Percentiles rank a stretch among this genome's conserved stretches.
Evolutionary conservation across 1,284 basidiomycete species (phyloP).

Genomic region (Leccinum cinnamomeum): DNA sequence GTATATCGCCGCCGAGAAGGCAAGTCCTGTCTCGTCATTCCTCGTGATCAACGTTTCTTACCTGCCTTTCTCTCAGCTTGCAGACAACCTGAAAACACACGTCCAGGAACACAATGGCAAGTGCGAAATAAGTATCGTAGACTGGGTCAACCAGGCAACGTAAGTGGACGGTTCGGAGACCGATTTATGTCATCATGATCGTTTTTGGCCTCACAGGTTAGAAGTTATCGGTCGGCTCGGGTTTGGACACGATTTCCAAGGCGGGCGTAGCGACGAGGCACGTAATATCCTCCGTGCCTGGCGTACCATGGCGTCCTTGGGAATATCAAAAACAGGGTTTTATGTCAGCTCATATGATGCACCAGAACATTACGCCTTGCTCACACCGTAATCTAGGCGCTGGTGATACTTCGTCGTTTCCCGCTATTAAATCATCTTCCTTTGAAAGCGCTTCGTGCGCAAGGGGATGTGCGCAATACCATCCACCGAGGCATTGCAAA

Average conservation of each 20-base stretch:
- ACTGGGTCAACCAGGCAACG: constrained; percentile 13
- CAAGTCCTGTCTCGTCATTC: neutral
- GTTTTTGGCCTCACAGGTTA: neutral
- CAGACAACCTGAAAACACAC: constrained; percentile 7
- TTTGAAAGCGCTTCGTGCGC: constrained; percentile 7
- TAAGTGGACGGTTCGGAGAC: neutral
- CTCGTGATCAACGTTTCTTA: neutral
- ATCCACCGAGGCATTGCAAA: constrained; percentile 7
- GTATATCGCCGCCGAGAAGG: constrained; percentile 1
- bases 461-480: constrained; percentile 7
- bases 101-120: constrained; percentile 2
- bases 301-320: constrained; percentile 8
- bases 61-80: neutral
- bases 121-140: constrained; percentile 9
- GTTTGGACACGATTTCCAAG: constrained; percentile 12
- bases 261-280: constrained; percentile 1
- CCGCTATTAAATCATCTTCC: constrained; percentile 5
- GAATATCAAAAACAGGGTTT: neutral
- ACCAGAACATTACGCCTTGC: neutral
- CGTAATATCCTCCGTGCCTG: constrained; percentile 6
- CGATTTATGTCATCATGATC: neutral
- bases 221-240: constrained; percentile 11
- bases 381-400: neutral
- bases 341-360: neutral
- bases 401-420: constrained; percentile 6